Base-by-base conservation (phyloP, 2,329 filamentous ascomycete species). In the Colletotrichum sp. region DNA sequence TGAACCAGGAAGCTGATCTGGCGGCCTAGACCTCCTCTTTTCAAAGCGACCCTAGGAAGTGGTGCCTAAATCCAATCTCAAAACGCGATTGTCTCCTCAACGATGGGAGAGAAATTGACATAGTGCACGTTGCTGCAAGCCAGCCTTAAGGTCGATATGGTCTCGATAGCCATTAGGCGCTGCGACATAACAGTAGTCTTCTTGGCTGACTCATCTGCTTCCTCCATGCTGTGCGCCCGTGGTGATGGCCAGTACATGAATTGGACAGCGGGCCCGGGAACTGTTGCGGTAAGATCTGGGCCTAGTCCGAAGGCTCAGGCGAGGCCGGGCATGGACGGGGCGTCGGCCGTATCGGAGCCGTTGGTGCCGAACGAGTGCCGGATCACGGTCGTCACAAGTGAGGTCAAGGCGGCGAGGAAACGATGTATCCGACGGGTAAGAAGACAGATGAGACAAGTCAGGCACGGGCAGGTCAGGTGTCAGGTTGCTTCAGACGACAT, bases 141-240 rank as follows among this genome's bases (percentile, higher is more conserved):
- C 67, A 88, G 85, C 16, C 92, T 87, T 4, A 94, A 85, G 63
- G 89, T 85, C 28, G 91, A 86, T 2, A 89, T 91, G 0, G 91
- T 93, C 2, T 92, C 92, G 1, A 94, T 83, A 0, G 92, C 92
- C 15, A 94, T 85, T 88, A 94, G 69, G 1, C 79, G 73, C 3
- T 76, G 71, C 12, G 81, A 78, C n/a, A 82, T 77, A 63, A 82
- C 79, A 62, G 77, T 80, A 8, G 81, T 82, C 8, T 82, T 81
- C 9, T 76, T 92, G 0, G 94, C 94, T 4, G 96, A 87, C 2
- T 94, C 94, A 79, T 95, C 94, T 2, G 94, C 94, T 83, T 96
- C 95, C 81, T 96, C 94, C 94, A 96, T 96, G 13, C 90, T 93
- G 82, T 96, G 94, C 0, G 94, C 96, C 44, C 65, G 36, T 32